phyloP scores from a whole-genome alignment of 2,329 filamentous ascomycete species.

The Pezicula neosporulosa region DNA sequence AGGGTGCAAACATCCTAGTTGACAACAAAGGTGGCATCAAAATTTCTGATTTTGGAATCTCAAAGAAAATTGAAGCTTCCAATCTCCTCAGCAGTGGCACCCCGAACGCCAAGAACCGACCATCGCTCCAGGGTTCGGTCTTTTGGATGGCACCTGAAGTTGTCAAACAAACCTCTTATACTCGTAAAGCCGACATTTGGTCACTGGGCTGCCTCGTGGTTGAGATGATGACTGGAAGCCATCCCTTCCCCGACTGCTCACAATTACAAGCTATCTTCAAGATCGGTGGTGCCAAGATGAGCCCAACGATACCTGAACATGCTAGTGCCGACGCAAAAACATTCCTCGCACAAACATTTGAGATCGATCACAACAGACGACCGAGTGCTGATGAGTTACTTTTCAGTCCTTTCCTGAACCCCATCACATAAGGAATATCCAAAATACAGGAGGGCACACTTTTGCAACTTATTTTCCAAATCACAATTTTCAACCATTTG shows the following conservation, averaged over 20 bases:
- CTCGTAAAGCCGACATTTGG: slow-evolving; percentile 98
- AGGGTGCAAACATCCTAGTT: slow-evolving; percentile 96
- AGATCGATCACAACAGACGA: slow-evolving; percentile 89
- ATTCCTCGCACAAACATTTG: slow-evolving; percentile 88
- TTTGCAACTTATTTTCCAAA: too few species aligned
- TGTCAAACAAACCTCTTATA: slow-evolving; percentile 96
- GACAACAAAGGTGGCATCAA: slow-evolving; percentile 99
- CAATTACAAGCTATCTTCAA: slow-evolving; percentile 99
- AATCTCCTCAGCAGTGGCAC: slow-evolving; percentile 68
- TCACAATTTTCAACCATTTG: slow-evolving; percentile 2
- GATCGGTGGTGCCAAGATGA: slow-evolving; percentile 84
- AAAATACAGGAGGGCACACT: too few species aligned
- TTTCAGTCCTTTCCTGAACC: slow-evolving; percentile 75
- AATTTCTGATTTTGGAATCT: slow-evolving; percentile 98
- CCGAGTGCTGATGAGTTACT: slow-evolving; percentile 91
- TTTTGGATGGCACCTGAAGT: slow-evolving; percentile 99
- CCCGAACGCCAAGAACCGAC: slow-evolving; percentile 64
- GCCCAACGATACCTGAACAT: slow-evolving; percentile 83
- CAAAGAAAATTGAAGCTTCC: slow-evolving; percentile 92
- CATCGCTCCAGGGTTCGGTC: slow-evolving; percentile 91
- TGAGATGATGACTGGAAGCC: slow-evolving; percentile 97
- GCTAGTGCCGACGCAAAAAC: slow-evolving; percentile 79
- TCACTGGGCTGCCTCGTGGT: slow-evolving; percentile 94
- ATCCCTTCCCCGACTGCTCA: slow-evolving; percentile 95
- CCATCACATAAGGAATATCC: slow-evolving; percentile 49